These are phyloP conservation scores for Linnemannia hyalina DNA, from an alignment of 192 early-diverging fungal genomes.

Conservation along the genomic window DNA sequence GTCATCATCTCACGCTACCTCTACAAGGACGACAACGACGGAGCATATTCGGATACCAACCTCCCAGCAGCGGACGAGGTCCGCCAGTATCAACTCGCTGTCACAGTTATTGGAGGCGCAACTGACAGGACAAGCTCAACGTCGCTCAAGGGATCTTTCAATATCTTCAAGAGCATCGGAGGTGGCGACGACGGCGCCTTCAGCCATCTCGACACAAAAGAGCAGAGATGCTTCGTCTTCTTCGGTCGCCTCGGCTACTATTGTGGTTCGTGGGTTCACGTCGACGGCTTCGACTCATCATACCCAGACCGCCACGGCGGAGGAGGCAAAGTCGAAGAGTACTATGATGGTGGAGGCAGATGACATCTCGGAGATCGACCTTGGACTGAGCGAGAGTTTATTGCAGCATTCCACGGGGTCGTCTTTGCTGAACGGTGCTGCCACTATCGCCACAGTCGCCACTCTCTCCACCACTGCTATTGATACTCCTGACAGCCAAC, in stretches of 20 bases:
- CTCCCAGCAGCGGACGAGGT: background rate
- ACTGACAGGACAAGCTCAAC: background rate
- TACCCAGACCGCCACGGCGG: background rate
- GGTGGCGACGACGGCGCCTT: background rate
- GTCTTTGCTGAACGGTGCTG: background rate
- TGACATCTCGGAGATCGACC: constrained; percentile 4
- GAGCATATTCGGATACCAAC: background rate
- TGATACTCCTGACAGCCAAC: background rate
- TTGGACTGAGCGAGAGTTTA: background rate
- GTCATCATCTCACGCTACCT: background rate
- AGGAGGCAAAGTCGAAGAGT: background rate
- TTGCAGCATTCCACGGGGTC: background rate
- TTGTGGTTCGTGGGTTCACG: constrained; percentile 34
- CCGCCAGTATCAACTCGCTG: background rate
- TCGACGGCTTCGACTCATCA: constrained; percentile 8
- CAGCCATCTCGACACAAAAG: background rate
- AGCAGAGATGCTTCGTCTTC: background rate
- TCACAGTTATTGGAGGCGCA: background rate
- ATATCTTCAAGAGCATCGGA: background rate
- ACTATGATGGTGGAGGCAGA: background rate
- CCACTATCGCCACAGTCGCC: background rate
- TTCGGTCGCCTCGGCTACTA: background rate
- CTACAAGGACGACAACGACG: background rate
- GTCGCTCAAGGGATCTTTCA: background rate
- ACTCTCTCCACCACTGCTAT: background rate